Percentiles rank a stretch among this genome's conserved stretches.
phyloP scores from a whole-genome alignment of 2,329 filamentous ascomycete genomes.

The Epicoccum sorghinum region DNA sequence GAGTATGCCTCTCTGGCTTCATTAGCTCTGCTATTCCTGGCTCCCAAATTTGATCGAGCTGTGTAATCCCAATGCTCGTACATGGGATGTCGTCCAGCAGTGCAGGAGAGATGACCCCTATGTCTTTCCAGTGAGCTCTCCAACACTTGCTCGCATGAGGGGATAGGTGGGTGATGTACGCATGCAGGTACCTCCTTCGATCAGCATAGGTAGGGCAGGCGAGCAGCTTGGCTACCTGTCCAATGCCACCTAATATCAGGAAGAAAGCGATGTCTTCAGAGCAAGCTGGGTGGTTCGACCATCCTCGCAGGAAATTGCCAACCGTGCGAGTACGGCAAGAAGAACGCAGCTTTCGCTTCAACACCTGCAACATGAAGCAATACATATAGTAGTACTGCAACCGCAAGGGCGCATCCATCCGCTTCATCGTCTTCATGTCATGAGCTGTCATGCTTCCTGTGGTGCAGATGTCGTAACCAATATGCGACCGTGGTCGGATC shows the following conservation, averaged over 20 bases:
- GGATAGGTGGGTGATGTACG: slow-evolving; percentile 44
- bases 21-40: slow-evolving; percentile 42
- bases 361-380: slow-evolving; percentile 44
- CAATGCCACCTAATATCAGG: slow-evolving; percentile 43
- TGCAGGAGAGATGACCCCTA: slow-evolving; percentile 43
- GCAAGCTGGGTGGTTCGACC: slow-evolving; percentile 40
- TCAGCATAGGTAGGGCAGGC: slow-evolving; percentile 41
- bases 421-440: slow-evolving; percentile 39
- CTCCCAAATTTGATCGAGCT: slow-evolving; percentile 46
- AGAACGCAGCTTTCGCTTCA: slow-evolving; percentile 41
- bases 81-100: slow-evolving; percentile 45
- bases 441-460: slow-evolving; percentile 35
- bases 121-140: slow-evolving; percentile 43
- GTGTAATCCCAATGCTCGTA: slow-evolving; percentile 44
- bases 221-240: slow-evolving; percentile 43
- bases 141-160: slow-evolving; percentile 44
- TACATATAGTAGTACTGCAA: slow-evolving; percentile 48
- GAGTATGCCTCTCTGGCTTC: slow-evolving; percentile 35
- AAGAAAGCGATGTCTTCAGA: slow-evolving; percentile 47
- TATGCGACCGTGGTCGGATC: slow-evolving; percentile 39
- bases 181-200: slow-evolving; percentile 38
- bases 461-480: slow-evolving; percentile 45
- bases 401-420: slow-evolving; percentile 40
- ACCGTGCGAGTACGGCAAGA: slow-evolving; percentile 37
- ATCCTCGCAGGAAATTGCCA: slow-evolving; percentile 40